Percentiles rank a stretch among this genome's conserved stretches.
Evolutionary conservation across 805 yeast genomes (phyloP).

Genomic region (Isabelozyma gotoi): DNA sequence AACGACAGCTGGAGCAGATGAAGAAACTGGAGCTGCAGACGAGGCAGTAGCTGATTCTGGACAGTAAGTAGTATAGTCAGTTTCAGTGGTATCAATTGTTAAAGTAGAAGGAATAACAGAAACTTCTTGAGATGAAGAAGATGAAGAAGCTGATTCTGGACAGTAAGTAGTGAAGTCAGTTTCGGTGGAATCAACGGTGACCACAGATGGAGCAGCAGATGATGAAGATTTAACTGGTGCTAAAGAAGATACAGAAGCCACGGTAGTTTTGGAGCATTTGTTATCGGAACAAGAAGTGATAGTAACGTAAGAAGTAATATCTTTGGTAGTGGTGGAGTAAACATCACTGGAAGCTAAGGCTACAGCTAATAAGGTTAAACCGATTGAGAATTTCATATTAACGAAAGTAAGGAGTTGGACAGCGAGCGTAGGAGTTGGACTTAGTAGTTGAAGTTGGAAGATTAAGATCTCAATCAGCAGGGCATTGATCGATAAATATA

Average conservation of each 20-base stretch:
- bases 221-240: constrained; percentile 17
- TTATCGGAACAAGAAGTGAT: constrained; percentile 4
- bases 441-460: not conserved
- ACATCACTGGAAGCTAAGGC: not conserved
- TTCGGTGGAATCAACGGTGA: constrained; percentile 22
- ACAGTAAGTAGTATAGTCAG: constrained; percentile 15
- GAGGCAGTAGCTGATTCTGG: constrained; percentile 9
- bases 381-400: not conserved
- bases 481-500: no score
- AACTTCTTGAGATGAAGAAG: constrained; percentile 2
- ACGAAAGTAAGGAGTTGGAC: constrained; percentile 1
- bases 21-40: constrained; percentile 6
- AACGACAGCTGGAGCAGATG: constrained; percentile 4
- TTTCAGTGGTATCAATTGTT: constrained; percentile 2
- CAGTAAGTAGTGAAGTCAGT: constrained; percentile 21
- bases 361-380: not conserved
- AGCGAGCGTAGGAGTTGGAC: not conserved
- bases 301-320: constrained; percentile 1
- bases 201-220: constrained; percentile 3
- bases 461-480: no score
- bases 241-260: constrained; percentile 4
- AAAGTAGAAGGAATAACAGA: constrained; percentile 2
- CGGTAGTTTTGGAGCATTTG: not conserved
- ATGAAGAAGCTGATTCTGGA: constrained; percentile 13
- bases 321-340: constrained; percentile 1